A percentile compares a stretch with the other conserved stretches of the same genome.
Evolutionary conservation across 768 basidiomycete genomes (phyloP).

Genomic region (Naganishia friedmannii): DNA sequence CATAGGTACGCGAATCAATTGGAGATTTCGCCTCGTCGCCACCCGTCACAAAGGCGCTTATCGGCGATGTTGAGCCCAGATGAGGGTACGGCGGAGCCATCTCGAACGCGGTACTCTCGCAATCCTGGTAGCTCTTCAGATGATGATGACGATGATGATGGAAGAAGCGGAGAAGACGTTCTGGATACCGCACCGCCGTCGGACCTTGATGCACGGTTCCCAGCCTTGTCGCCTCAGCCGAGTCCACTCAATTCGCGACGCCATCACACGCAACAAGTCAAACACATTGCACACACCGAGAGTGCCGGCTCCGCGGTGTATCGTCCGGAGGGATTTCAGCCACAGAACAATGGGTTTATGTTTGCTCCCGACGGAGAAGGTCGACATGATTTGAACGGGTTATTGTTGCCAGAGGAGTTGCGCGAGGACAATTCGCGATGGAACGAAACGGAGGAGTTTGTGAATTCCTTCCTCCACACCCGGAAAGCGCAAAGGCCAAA

Average conservation of each 20-base stretch:
- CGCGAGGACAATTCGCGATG: neutral
- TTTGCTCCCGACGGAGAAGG: too few relatives aligned
- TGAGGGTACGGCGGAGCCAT: neutral
- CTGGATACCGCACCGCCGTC: constrained; percentile 17
- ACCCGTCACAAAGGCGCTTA: neutral
- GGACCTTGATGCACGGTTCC: constrained; percentile 14
- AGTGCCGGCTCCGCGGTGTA: neutral
- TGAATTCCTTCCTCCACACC: neutral
- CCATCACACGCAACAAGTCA: neutral
- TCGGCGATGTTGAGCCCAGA: neutral
- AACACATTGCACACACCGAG: neutral
- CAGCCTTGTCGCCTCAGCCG: constrained; percentile 13
- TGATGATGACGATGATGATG: too few relatives aligned
- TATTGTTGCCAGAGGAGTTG: too few relatives aligned
- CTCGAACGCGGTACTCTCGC: neutral
- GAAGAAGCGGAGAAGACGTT: neutral
- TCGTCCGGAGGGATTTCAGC: neutral
- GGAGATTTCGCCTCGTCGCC: neutral
- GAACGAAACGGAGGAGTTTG: neutral
- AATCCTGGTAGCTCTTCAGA: neutral
- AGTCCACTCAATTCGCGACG: constrained; percentile 12
- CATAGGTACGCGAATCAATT: neutral
- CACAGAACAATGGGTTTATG: neutral
- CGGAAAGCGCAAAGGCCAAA: neutral
- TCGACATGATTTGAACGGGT: too few relatives aligned